These are phyloP conservation scores for Talaromyces amestolkiae DNA, from an alignment of 2,329 filamentous ascomycete genomes.

Conservation along the genomic window DNA sequence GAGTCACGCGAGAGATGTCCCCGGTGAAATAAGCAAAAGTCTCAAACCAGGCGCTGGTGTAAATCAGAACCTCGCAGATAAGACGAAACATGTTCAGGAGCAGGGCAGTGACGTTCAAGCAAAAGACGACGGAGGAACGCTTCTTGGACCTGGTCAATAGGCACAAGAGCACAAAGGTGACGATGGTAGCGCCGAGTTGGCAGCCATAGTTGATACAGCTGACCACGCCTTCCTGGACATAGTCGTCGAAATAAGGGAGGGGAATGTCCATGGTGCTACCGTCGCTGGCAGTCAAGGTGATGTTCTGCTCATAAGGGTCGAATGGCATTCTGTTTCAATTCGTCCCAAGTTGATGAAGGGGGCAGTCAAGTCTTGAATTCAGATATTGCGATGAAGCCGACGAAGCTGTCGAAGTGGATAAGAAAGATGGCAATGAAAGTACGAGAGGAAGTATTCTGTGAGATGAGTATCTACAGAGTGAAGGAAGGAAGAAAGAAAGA, in stretches of 20 bases:
- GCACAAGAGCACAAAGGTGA: slow-evolving; percentile 65
- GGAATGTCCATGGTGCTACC: slow-evolving; percentile 42
- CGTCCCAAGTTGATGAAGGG: neutral
- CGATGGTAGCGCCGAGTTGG: slow-evolving; percentile 66
- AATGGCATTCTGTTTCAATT: slow-evolving; percentile 31
- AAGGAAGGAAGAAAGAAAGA: neutral
- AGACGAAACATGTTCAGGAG: slow-evolving; percentile 58
- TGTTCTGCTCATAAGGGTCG: slow-evolving; percentile 52
- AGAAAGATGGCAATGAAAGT: neutral
- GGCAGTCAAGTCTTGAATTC: neutral
- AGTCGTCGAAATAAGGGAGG: slow-evolving; percentile 46
- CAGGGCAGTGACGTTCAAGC: slow-evolving; percentile 64
- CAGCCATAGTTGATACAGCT: slow-evolving; percentile 64
- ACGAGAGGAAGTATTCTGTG: neutral
- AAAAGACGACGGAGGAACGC: slow-evolving; percentile 61
- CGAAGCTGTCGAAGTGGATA: neutral
- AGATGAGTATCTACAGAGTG: neutral
- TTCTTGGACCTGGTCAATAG: slow-evolving; percentile 66
- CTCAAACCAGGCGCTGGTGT: slow-evolving; percentile 59
- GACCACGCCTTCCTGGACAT: slow-evolving; percentile 48
- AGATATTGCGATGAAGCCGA: neutral
- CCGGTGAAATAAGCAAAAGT: slow-evolving; percentile 59
- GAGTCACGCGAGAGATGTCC: slow-evolving; percentile 54
- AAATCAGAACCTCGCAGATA: slow-evolving; percentile 49
- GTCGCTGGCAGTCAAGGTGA: slow-evolving; percentile 50